These are phyloP conservation scores for Penicillium salamii DNA, from an alignment of 495 filamentous ascomycete species.

Conservation along the genomic window DNA sequence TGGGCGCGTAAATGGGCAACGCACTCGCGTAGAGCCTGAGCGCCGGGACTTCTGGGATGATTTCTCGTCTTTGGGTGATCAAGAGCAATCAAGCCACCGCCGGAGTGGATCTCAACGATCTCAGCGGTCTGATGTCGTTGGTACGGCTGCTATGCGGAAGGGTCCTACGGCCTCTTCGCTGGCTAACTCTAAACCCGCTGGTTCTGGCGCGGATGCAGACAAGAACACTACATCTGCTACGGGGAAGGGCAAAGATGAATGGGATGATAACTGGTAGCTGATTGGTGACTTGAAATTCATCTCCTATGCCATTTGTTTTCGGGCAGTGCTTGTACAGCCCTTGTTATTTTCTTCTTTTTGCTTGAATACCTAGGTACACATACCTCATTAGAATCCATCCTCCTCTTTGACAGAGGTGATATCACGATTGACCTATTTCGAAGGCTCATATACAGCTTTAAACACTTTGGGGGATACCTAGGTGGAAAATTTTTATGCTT, in stretches of 20 bases:
- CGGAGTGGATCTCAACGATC: conserved; percentile 21
- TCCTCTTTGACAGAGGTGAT: neutral
- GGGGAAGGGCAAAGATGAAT: conserved; percentile 52
- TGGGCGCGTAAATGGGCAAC: conserved; percentile 12
- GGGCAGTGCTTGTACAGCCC: conserved; percentile 12
- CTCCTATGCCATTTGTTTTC: conserved; percentile 1
- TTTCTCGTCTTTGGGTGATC: conserved; percentile 56
- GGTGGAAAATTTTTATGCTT: too few relatives aligned
- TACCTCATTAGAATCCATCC: conserved; percentile 14
- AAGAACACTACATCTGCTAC: conserved; percentile 35
- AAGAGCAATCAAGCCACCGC: conserved; percentile 43
- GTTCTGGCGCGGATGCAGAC: conserved; percentile 34
- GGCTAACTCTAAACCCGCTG: conserved; percentile 24
- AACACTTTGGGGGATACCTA: too few relatives aligned
- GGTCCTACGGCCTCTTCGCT: conserved; percentile 38
- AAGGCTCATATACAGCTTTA: neutral
- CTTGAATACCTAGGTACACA: neutral
- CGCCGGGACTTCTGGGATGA: conserved; percentile 92
- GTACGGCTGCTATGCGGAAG: conserved; percentile 71
- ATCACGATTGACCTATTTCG: neutral
- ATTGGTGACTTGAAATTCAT: conserved; percentile 2
- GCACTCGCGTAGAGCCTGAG: conserved; percentile 51
- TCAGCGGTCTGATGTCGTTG: conserved; percentile 51
- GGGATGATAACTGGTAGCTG: conserved; percentile 65
- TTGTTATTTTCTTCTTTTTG: conserved; percentile 1